phyloP scores from a whole-genome alignment of 2,329 filamentous ascomycete species.

The Calonectria montana region DNA sequence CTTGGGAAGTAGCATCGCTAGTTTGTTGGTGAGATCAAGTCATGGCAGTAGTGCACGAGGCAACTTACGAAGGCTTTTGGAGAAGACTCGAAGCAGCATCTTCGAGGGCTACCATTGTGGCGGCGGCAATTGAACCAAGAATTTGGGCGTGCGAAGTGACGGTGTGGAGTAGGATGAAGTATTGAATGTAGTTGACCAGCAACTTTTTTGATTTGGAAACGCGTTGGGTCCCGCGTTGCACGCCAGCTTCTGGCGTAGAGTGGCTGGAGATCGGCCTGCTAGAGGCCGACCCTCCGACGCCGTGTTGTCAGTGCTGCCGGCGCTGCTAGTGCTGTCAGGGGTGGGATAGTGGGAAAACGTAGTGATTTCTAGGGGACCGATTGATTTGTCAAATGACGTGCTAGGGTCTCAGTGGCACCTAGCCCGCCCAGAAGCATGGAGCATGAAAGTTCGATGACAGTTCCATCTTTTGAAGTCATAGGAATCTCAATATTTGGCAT shows the following conservation, averaged over 20 bases:
- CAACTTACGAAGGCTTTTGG: conserved; percentile 47
- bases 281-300: conserved; percentile 2
- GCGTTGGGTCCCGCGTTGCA: conserved; percentile 35
- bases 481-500: not conserved
- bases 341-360: conserved; percentile 9
- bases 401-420: conserved; percentile 11
- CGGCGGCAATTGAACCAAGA: not conserved
- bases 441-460: not conserved
- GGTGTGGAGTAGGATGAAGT: not conserved
- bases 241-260: conserved; percentile 43
- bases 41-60: not conserved
- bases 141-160: not conserved
- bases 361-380: conserved; percentile 9
- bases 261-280: conserved; percentile 31
- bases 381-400: conserved; percentile 30
- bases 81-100: conserved; percentile 48
- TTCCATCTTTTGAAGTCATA: not conserved
- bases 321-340: not conserved
- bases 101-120: conserved; percentile 49
- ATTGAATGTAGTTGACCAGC: conserved; percentile 8
- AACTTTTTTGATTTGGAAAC: conserved; percentile 24
- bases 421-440: not conserved
- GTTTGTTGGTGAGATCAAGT: conserved; percentile 6
- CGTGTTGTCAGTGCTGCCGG: not conserved
- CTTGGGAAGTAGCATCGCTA: conserved; percentile 50